Evolutionary conservation across 2,329 filamentous ascomycete genomes (phyloP).

Genomic region (Bretziella fagacearum): DNA sequence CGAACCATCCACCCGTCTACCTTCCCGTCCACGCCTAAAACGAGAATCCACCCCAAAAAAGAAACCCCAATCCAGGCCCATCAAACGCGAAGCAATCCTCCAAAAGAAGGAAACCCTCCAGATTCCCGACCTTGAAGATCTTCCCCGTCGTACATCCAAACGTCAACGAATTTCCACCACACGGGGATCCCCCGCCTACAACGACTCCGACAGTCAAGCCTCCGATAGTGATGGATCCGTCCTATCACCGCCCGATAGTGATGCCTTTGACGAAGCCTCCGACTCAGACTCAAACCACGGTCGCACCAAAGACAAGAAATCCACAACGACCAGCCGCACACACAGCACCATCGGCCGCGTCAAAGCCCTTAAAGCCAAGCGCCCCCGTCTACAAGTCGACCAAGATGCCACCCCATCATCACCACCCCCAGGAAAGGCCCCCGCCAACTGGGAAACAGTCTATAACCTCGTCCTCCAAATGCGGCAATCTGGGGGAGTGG

Average conservation of each 20-base stretch:
- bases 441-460: slow-evolving; percentile 67
- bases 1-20: too few species aligned
- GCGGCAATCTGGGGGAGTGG: slow-evolving; percentile 38
- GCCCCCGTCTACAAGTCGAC: slow-evolving; percentile 15
- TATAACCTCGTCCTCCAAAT: slow-evolving; percentile 66
- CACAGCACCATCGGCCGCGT: not conserved
- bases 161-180: not conserved
- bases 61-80: too few species aligned
- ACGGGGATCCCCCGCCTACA: not conserved
- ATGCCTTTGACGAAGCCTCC: not conserved
- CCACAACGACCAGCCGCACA: not conserved
- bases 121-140: slow-evolving; percentile 2
- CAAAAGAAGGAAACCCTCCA: not conserved
- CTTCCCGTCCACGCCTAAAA: too few species aligned
- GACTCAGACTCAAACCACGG: not conserved
- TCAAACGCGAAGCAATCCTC: too few species aligned
- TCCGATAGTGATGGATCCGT: not conserved
- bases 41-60: too few species aligned
- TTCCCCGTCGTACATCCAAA: not conserved
- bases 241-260: not conserved
- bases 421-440: slow-evolving; percentile 30
- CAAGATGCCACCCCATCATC: slow-evolving; percentile 12
- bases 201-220: not conserved
- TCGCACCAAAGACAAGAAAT: not conserved
- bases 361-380: not conserved